Evolutionary conservation across 805 yeast species (phyloP).

Genomic region (Myxozyma nipponensis): DNA sequence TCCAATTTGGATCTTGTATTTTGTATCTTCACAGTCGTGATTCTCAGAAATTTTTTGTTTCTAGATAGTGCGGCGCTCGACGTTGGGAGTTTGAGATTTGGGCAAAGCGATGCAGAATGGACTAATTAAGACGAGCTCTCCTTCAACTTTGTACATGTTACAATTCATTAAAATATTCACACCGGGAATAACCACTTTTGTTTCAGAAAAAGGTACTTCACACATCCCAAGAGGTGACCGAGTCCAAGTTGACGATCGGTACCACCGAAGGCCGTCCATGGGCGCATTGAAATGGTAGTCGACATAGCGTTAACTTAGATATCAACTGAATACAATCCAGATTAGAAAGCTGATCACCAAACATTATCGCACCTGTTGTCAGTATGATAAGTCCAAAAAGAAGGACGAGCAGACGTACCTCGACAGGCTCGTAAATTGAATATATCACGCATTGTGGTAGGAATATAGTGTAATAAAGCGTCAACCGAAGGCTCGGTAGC

Average conservation of each 20-base stretch:
- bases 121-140: no score
- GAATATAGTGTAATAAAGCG: constrained; percentile 16
- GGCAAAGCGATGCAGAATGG: background rate
- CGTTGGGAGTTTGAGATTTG: background rate
- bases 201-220: no score
- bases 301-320: constrained; percentile 45
- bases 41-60: background rate
- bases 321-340: constrained; percentile 48
- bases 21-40: background rate
- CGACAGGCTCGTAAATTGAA: constrained; percentile 42
- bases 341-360: constrained; percentile 53
- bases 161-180: no score
- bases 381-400: background rate
- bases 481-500: background rate
- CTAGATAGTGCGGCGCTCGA: background rate
- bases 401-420: constrained; percentile 15
- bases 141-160: no score
- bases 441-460: constrained; percentile 43
- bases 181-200: no score
- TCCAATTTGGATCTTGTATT: background rate
- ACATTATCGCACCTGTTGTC: constrained; percentile 53
- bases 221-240: background rate
- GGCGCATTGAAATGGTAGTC: constrained; percentile 73
- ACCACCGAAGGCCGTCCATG: constrained; percentile 77
- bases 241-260: constrained; percentile 39